These are phyloP conservation scores for Parachlorella kessleri DNA, from an alignment of 139 green algal genomes.

Conservation along the genomic window DNA sequence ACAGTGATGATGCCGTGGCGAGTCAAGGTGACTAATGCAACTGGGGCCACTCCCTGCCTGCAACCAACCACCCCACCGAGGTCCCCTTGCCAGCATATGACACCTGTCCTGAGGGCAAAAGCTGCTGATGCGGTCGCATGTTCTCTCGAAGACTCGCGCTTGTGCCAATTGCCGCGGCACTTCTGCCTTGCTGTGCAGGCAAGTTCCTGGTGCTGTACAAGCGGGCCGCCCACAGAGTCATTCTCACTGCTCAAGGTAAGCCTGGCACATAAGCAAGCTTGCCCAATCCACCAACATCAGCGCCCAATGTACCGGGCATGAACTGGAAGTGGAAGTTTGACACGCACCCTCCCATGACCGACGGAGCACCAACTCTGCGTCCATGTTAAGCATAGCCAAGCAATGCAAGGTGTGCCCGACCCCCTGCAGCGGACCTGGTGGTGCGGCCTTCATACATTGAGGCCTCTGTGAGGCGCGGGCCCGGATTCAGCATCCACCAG, in stretches of 20 bases:
- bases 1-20: conserved; percentile 2
- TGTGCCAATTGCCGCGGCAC: background rate
- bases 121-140: background rate
- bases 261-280: too few relatives aligned
- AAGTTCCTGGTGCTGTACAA: conserved; percentile 26
- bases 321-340: too few relatives aligned
- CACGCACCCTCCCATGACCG: background rate
- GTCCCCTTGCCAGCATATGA: background rate
- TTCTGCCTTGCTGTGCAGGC: too few relatives aligned
- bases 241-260: conserved; percentile 6
- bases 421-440: conserved; percentile 4
- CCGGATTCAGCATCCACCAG: conserved; percentile 4
- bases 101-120: background rate
- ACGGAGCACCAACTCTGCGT: background rate
- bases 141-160: background rate
- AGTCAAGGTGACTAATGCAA: background rate
- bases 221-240: conserved; percentile 4
- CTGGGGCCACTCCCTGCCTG: background rate
- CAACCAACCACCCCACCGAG: background rate
- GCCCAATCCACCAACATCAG: too few relatives aligned
- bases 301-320: too few relatives aligned
- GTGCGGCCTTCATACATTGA: conserved; percentile 9
- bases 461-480: background rate
- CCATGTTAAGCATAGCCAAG: background rate
- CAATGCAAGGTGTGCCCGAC: background rate